Evolutionary conservation across 1,284 basidiomycete species (phyloP), one percentile per base, ranked within the genome.

Genomic region (Sanghuangporus weigelae): DNA sequence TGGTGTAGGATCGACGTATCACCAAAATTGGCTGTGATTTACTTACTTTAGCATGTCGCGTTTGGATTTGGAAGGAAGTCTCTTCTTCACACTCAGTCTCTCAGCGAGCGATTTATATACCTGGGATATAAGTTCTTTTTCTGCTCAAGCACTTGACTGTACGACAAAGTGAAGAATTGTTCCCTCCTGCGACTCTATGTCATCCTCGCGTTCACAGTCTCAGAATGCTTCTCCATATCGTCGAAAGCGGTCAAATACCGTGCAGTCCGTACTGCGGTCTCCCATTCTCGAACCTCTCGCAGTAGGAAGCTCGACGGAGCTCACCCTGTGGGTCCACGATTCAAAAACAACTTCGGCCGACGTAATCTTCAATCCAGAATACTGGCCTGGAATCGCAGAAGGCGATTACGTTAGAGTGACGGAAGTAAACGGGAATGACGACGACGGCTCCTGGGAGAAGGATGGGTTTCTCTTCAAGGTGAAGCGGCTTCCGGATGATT

Each of bases 311-410:
- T 78, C 74, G 7, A 86, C 82, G 67, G 73, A 80, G 0, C 75
- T 92, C 40, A 87, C 84, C 49, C 79, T 81, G 14, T 91, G 90
- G 90, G 88, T 91, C 3, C 86, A 90, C 69, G 87, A 90, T 66
- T 70, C 79, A n/a, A 84, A 83, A 69, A 85, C 60, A 19, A 26
- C 56, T 8, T 81, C 81, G 0, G 71, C 78, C 4, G 76, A 76
- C 36, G 84, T 90, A 59, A 78, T 84, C 14, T 79, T 93, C 70
- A 92, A 92, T 68, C 85, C 86, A 56, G 76, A 82, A 19, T 84
- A 79, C 71, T 92, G 89, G 86, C 86, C 87, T 16, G 90, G 90
- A 2, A 85, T 90, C 54, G 76, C 76, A 49, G 87, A 88, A 68
- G 90, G 90, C 8, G 90, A 92, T 69, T 75, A 90, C 69, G 71